Base-by-base conservation (phyloP, 345 rosid genomes). In the Eutrema heterophyllum region DNA sequence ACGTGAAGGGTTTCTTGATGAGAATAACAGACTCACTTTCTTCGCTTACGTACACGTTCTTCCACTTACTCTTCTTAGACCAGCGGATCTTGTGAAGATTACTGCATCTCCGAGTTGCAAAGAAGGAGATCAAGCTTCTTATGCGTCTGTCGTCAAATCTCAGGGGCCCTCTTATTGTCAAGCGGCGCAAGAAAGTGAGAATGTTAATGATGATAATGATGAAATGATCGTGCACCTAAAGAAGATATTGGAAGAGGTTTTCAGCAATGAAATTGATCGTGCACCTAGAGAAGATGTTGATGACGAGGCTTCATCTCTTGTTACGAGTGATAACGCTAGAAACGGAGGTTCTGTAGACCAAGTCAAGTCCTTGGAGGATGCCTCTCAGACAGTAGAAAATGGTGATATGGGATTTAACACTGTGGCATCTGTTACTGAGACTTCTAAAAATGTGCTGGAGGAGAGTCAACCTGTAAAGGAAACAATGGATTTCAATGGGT, bases 1-100 rank as follows among this genome's bases (percentile, higher is more conserved):
- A 27, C 2, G 14, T 24, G 36, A 7, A 46, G 43, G 55, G 3
- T 64, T 80, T 85, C 75, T 86, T 72, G 84, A 77, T 72, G 84
- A 77, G 62, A 78, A 84, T 79, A 86, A 89, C 67, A 76, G 75
- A 3, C 81, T 85, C 63, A 49, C 81, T 7, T 70, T 91, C 58
- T 81, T 86, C 78, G 91, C 88, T 79, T 86, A 91, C 74, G 85
- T 89, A 66, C 14, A 50, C 4, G 18, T 48, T 11, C 24, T 67
- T 26, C 26, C 24, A 24, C 24, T 21, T 21, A 10, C 6, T 30
- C 9, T 13, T 29, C 5, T 4, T 29, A 29, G 32, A 5, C 48
- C 61, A 6, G 5, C 1, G 33, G 61, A 9, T 10, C 9, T 15
- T 18, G 29, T 2, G 57, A 43, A 32, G 12, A 7, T 7, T 2